Evolutionary conservation across 2,329 filamentous ascomycete species (phyloP), one percentile per base, ranked within the genome.

Genomic region (Epichloe glyceriae): DNA sequence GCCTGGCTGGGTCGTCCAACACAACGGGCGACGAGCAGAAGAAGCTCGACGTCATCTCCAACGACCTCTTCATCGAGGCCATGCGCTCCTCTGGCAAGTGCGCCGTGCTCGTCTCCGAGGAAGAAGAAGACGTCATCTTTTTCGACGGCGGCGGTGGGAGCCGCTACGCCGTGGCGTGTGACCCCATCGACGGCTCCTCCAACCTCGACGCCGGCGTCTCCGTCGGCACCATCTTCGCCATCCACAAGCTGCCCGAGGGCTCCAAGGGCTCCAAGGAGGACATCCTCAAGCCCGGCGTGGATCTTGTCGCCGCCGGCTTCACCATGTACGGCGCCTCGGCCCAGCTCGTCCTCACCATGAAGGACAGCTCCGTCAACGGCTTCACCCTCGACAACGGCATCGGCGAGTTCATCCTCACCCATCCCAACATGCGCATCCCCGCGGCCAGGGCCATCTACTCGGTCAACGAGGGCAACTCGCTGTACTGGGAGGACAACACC

Each of bases 251-350:
- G 20, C 79, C 83, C 53, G 88, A 94, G 14, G 83, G 78, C 56
- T 82, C 85, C 14, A 75, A 72, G 53, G 86, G 86, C 57, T 84
- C 78, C 53, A 84, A 86, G 60, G 88, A 94, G 63, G 90, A 97
- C 67, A 79, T 98, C 54, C 79, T 97, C 53, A 83, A 83, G 69
- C 86, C 93, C 1, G 93, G 93, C 51, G 91, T 86, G 2, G 90
- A 96, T 70, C 80, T 97, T 58, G 80, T 97, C 19, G 91, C 93
- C 37, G 84, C 88, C 20, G 93, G 93, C n/a, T 98, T 98, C 78
- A 98, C 93, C 70, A 98, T 98, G 93, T 98, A 98, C 72, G 93
- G 93, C 64, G 93, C 93, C 59, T 96, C 90, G 3, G 83, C 93
- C 4, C 91, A 97, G 73, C 78, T 98, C 44, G 93, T 98, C 62